Evolutionary conservation across 2,329 filamentous ascomycete species (phyloP), one percentile per base, ranked within the genome.

Genomic region (Cordyceps militaris): DNA sequence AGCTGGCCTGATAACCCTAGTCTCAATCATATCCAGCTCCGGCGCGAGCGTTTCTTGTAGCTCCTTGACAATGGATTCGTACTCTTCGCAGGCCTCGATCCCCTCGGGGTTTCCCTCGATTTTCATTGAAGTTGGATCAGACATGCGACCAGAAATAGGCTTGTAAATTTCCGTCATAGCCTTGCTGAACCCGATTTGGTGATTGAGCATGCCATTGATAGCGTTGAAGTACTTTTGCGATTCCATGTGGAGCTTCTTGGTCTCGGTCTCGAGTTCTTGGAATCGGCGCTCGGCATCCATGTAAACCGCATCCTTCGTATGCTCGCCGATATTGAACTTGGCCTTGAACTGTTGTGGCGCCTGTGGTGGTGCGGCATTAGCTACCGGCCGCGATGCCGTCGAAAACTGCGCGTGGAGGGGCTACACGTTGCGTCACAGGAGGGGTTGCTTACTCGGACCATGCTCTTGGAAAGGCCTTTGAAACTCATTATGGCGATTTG

Each of bases 161-260:
- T 96, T 96, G 80, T 99, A 99, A 67, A 99, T 88, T 73, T 99
- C 94, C 63, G 88, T 87, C 78, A 96, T 93, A 64, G 92, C 90
- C 75, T 96, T 85, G 66, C 93, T 96, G 77, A 99, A 99, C 71
- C 96, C 93, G 74, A 99, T 97, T 77, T 99, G 94, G 75, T 97
- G 92, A 69, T 79, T 84, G 67, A 99, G 83, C 94, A 99, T 99
- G 79, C 88, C 89, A 76, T 97, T 97, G 76, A 99, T 97, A 70
- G 94, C 90, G 56, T 96, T 86, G 67, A 96, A 97, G 74, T 99
- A 99, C 76, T 96, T 97, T 73, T 92, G 89, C 58, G 91, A 96
- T 74, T 97, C 93, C 77, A 96, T 91, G 75, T 97, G 93, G 30
- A 97, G 85, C 73, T 89, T 93, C 80, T 97, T 97, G 36, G 94